A percentile compares a stretch with the other conserved stretches of the same genome.
Evolutionary conservation across 768 basidiomycete species (phyloP).

Genomic region (Clavaria fumosa): DNA sequence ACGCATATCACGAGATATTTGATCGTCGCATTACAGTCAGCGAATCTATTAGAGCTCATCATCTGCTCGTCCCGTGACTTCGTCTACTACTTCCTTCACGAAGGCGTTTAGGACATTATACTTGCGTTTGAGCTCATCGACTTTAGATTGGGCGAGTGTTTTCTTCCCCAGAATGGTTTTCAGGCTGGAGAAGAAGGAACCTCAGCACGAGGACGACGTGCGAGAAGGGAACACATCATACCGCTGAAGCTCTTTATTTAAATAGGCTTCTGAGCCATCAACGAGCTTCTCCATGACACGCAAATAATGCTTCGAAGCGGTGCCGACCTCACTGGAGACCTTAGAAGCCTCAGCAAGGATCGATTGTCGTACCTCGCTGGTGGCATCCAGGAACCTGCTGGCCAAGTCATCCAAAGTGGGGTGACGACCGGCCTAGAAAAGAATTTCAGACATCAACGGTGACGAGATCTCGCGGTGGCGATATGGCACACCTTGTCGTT

Average conservation of each 20-base stretch:
- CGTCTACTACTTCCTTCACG: conserved; percentile 21
- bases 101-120: conserved; percentile 72
- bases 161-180: conserved; percentile 65
- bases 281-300: conserved; percentile 83
- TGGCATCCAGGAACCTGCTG: conserved; percentile 52
- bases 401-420: conserved; percentile 67
- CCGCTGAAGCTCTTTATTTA: conserved; percentile 79
- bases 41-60: too few species aligned
- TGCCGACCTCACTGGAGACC: conserved; percentile 35
- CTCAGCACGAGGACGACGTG: not conserved
- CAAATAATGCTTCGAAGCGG: conserved; percentile 60
- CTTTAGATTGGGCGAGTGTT: conserved; percentile 56
- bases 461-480: not conserved
- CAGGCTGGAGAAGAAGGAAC: conserved; percentile 29
- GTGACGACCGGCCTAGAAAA: conserved; percentile 62
- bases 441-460: conserved; percentile 3
- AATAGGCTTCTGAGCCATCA: conserved; percentile 53
- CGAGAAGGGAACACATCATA: conserved; percentile 19
- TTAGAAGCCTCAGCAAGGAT: conserved; percentile 50
- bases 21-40: too few species aligned
- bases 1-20: too few species aligned
- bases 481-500: conserved; percentile 38
- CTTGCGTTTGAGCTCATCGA: conserved; percentile 91
- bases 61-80: conserved; percentile 11
- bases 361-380: conserved; percentile 37